phyloP scores from a whole-genome alignment of 2,329 filamentous ascomycete genomes.

The Trichoderma cornu-damae region DNA sequence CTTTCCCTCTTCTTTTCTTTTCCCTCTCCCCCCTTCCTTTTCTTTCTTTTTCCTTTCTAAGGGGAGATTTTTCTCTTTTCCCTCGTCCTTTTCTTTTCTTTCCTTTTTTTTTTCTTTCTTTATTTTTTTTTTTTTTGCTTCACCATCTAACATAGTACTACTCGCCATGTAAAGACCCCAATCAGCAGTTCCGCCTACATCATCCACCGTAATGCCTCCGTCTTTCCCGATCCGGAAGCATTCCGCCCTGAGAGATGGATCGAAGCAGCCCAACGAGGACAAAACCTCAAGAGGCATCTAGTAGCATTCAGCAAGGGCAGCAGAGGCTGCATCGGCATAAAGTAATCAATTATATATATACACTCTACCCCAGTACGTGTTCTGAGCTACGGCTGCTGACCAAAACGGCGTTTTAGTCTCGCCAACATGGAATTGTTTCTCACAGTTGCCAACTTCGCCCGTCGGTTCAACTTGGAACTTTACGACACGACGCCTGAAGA shows the following conservation, averaged over 20 bases:
- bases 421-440: slow-evolving; percentile 21
- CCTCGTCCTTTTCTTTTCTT: background rate
- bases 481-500: slow-evolving; percentile 19
- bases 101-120: background rate
- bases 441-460: slow-evolving; percentile 19
- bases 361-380: background rate
- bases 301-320: slow-evolving; percentile 22
- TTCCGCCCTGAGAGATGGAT: slow-evolving; percentile 30
- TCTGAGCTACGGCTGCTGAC: background rate
- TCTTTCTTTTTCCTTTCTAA: too few relatives aligned
- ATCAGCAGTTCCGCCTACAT: slow-evolving; percentile 24
- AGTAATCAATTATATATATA: slow-evolving; percentile 21
- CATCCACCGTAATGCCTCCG: slow-evolving; percentile 22
- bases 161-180: slow-evolving; percentile 21
- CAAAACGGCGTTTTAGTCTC: background rate
- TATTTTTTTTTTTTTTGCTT: background rate
- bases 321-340: slow-evolving; percentile 23
- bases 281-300: slow-evolving; percentile 19
- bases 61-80: too few relatives aligned
- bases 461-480: slow-evolving; percentile 23
- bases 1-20: background rate
- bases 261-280: slow-evolving; percentile 19
- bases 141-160: background rate
- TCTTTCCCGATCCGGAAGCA: slow-evolving; percentile 26
- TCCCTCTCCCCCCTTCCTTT: background rate